These are phyloP conservation scores for Ceratocystis cacaofunesta DNA, from an alignment of 2,329 filamentous ascomycete species.

Conservation along the genomic window DNA sequence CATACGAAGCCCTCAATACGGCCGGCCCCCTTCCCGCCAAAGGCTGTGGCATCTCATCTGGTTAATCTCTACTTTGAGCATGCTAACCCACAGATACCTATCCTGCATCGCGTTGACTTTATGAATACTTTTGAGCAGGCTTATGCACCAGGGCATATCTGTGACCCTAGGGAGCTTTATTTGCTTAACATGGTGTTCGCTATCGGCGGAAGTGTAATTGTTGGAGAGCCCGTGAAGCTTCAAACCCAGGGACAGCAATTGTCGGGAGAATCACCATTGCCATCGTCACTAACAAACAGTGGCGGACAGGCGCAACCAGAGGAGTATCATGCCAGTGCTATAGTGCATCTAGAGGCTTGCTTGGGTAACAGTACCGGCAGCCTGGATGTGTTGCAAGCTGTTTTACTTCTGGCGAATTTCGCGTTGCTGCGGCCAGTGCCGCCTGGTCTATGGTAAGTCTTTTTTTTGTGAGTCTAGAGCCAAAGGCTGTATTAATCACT, in stretches of 20 bases:
- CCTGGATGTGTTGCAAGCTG: slow-evolving; percentile 84
- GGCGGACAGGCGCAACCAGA: slow-evolving; percentile 59
- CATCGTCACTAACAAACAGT: slow-evolving; percentile 15
- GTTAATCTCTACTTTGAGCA: slow-evolving; percentile 86
- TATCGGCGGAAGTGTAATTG: slow-evolving; percentile 85
- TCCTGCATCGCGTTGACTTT: slow-evolving; percentile 78
- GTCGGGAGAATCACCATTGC: slow-evolving; percentile 19
- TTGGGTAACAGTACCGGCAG: slow-evolving; percentile 76
- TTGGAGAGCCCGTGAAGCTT: slow-evolving; percentile 46
- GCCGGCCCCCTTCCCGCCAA: slow-evolving; percentile 69
- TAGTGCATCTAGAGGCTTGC: slow-evolving; percentile 79
- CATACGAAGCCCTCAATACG: slow-evolving; percentile 81
- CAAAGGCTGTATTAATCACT: neutral
- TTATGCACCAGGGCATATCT: slow-evolving; percentile 52
- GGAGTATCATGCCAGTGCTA: slow-evolving; percentile 90
- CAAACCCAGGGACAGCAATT: slow-evolving; percentile 24
- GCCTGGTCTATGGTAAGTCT: slow-evolving; percentile 63
- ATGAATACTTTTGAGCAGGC: slow-evolving; percentile 75
- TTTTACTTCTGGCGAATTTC: slow-evolving; percentile 78
- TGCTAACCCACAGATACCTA: slow-evolving; percentile 89
- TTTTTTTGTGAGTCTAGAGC: neutral
- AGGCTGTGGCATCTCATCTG: slow-evolving; percentile 55
- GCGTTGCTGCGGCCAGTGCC: slow-evolving; percentile 81
- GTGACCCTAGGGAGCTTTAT: slow-evolving; percentile 71
- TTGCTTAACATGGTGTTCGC: slow-evolving; percentile 95